Evolutionary conservation across 352 stramenopile species (phyloP), one percentile per base, ranked within the genome.

Genomic region (Peronospora farinosa): DNA sequence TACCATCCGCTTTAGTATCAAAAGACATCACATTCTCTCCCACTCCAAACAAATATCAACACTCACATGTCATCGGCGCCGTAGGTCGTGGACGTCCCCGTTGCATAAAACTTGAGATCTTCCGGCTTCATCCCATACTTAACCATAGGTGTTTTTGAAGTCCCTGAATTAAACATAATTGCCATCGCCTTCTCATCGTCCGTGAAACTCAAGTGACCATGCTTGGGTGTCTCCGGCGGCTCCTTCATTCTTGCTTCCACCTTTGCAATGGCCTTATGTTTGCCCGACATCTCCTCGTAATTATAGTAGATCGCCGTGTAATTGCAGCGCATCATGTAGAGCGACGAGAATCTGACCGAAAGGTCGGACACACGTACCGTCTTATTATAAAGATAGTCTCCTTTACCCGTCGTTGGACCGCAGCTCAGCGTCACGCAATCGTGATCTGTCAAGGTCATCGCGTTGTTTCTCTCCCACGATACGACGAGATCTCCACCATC

Each of bases 261-360:
- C 16, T 46, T 66, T 5, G 54, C 72, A 35, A 79, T 49, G 1
- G 54, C 33, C 23, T 54, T 47, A 42, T 68, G 68, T 19, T 51
- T 40, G 13, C 43, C 44, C 23, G 30, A 42, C 23, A 44, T 39
- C 3, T 49, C 36, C 12, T 65, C 48, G 46, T 72, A 80, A 7
- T 70, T 65, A 21, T 74, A 86, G 44, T 88, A 90, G 36, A 67
- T 53, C 10, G 57, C 74, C 7, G 56, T 76, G 58, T 90, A 90
- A 33, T 73, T 74, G 50, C 77, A 90, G 9, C 79, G 61, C 57
- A 90, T 61, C 77, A 86, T 86, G 40, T 76, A 82, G n/a, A 90
- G 48, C 7, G 60, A 60, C 21, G 60, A 63, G 51, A 91, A 91
- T 15, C 73, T 55, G 21, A 88, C 69, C 1, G 74, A 87, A 31